Evolutionary conservation across 1,139 yeast species (phyloP).

Genomic region (Yamadazyma kanchanaburiensis): DNA sequence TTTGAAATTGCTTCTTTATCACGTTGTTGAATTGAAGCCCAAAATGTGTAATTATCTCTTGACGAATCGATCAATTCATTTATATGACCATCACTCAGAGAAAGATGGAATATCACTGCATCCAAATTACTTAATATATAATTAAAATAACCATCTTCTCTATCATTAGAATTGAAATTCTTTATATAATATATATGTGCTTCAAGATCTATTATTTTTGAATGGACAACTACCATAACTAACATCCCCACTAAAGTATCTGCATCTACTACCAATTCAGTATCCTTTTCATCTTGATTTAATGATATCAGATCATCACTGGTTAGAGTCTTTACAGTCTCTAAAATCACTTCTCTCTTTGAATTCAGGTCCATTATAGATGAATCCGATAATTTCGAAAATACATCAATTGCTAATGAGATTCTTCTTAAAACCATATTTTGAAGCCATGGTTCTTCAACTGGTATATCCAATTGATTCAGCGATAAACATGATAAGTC

Average conservation of each 20-base stretch:
- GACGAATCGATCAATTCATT: slow-evolving; percentile 43
- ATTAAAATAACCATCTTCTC: slow-evolving; percentile 35
- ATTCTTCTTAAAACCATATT: slow-evolving; percentile 49
- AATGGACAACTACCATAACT: slow-evolving; percentile 66
- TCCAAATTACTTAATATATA: slow-evolving; percentile 71
- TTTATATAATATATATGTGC: slow-evolving; percentile 66
- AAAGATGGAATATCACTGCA: slow-evolving; percentile 70
- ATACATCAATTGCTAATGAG: slow-evolving; percentile 49
- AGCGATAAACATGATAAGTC: slow-evolving; percentile 55
- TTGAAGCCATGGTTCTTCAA: slow-evolving; percentile 33
- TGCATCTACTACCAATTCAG: slow-evolving; percentile 57
- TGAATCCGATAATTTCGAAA: slow-evolving; percentile 47
- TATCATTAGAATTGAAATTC: slow-evolving; percentile 44
- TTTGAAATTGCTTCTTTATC: slow-evolving; percentile 18
- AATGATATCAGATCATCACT: background rate
- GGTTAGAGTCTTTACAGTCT: slow-evolving; percentile 55
- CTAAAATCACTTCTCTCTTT: slow-evolving; percentile 52
- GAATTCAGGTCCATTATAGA: slow-evolving; percentile 47
- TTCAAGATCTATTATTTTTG: slow-evolving; percentile 56
- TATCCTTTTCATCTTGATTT: slow-evolving; percentile 12
- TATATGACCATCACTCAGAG: slow-evolving; percentile 24
- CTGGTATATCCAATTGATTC: slow-evolving; percentile 68
- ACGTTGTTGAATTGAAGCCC: slow-evolving; percentile 47
- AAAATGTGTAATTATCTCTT: slow-evolving; percentile 46
- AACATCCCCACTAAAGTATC: slow-evolving; percentile 75